Conservation (phyloP, 2,329 filamentous ascomycete species). For the Lasiodiplodia hormozganensis region DNA sequence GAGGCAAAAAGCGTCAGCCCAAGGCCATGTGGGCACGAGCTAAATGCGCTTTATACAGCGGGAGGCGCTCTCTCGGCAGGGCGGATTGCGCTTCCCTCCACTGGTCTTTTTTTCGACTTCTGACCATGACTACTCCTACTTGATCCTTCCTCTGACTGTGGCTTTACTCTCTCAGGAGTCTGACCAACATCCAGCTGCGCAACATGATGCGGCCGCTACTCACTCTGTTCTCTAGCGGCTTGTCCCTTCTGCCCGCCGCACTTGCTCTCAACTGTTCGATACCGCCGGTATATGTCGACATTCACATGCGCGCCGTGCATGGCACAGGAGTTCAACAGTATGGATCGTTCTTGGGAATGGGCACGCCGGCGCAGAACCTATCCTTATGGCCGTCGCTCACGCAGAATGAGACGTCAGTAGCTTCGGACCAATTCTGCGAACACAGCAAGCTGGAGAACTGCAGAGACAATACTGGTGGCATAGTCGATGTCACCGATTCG, state of each 20-base stretch:
- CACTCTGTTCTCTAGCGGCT: conserved; percentile 40
- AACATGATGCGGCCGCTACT: conserved; percentile 40
- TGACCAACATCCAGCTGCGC: conserved; percentile 4
- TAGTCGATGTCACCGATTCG: conserved; percentile 42
- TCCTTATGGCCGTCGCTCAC: conserved; percentile 52
- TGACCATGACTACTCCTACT: conserved; percentile 15
- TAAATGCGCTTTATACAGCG: conserved; percentile 21
- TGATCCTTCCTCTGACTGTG: conserved; percentile 27
- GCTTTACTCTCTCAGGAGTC: conserved; percentile 4
- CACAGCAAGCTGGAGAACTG: conserved; percentile 44
- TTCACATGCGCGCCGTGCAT: conserved; percentile 52
- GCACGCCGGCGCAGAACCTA: conserved; percentile 52
- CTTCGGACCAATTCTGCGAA: conserved; percentile 45
- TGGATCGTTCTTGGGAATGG: conserved; percentile 54
- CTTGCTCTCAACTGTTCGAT: conserved; percentile 48
- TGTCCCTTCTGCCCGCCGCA: conserved; percentile 46
- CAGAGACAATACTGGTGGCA: conserved; percentile 42
- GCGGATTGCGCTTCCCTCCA: not conserved
- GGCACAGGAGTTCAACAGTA: conserved; percentile 50
- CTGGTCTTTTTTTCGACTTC: not conserved
- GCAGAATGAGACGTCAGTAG: conserved; percentile 52
- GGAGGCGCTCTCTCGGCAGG: conserved; percentile 14
- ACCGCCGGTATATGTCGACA: conserved; percentile 52
- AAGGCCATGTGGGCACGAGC: not conserved
- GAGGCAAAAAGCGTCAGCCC: conserved; percentile 5